These are phyloP conservation scores for rapeseed (Brassica napus) DNA, from an alignment of 345 rosid species.

Conservation along the genomic window DNA sequence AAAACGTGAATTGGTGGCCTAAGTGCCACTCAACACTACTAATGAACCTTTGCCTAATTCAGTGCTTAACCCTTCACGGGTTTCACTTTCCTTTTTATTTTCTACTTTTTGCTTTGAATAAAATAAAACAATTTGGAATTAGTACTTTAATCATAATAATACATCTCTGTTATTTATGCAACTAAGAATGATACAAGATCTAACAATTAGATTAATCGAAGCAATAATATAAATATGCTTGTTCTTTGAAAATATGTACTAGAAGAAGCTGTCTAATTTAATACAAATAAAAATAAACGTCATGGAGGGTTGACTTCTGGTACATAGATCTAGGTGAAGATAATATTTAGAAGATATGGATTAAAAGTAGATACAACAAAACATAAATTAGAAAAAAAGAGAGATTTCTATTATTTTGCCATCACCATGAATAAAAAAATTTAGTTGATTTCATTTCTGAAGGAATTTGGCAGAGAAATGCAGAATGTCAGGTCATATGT, in stretches of 20 bases:
- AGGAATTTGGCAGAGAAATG: constrained; percentile 38
- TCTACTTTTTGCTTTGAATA: constrained; percentile 15
- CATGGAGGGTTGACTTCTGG: constrained; percentile 41
- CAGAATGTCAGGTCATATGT: constrained; percentile 40
- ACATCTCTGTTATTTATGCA: constrained; percentile 3
- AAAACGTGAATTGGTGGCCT: constrained; percentile 39
- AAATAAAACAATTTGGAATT: neutral
- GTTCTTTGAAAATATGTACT: constrained; percentile 26
- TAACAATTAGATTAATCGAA: constrained; percentile 16
- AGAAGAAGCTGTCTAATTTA: constrained; percentile 34
- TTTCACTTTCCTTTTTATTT: constrained; percentile 38
- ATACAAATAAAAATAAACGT: constrained; percentile 30
- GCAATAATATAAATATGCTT: constrained; percentile 16
- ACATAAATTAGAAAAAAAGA: constrained; percentile 25
- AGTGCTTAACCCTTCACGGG: constrained; percentile 48
- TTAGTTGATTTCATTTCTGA: constrained; percentile 10
- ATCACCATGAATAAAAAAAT: neutral
- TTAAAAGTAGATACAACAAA: constrained; percentile 42
- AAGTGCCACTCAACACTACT: constrained; percentile 46
- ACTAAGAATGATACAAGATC: constrained; percentile 32
- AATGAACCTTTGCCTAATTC: constrained; percentile 44
- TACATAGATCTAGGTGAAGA: constrained; percentile 37
- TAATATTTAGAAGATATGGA: constrained; percentile 30
- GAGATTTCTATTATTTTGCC: neutral
- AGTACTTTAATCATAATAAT: constrained; percentile 6